phyloP scores from a whole-genome alignment of 2,329 filamentous ascomycete genomes.

The Ramularia collo-cygni region DNA sequence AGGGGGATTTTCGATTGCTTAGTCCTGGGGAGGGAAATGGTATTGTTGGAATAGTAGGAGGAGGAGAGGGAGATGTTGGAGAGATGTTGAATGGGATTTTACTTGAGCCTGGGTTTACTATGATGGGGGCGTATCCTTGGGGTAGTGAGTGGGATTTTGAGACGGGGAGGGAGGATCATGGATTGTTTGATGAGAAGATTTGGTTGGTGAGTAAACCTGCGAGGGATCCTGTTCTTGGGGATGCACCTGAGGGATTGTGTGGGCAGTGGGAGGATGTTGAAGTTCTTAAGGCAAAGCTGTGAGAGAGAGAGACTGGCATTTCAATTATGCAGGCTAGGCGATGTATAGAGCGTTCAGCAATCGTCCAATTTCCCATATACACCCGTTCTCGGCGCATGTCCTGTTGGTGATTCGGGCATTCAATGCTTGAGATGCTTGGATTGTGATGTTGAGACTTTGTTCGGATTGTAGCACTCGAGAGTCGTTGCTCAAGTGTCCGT shows the following conservation, averaged over 20 bases:
- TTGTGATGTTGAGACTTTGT: slow-evolving; percentile 7
- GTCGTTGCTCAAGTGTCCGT: slow-evolving; percentile 3
- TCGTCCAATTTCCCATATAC: too few relatives aligned
- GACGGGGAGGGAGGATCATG: slow-evolving; percentile 39
- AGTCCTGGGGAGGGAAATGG: slow-evolving; percentile 40
- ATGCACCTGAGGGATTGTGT: slow-evolving; percentile 30
- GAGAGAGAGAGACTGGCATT: too few relatives aligned
- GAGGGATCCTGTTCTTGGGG: slow-evolving; percentile 44
- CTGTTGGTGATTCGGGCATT: slow-evolving; percentile 11
- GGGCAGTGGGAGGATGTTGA: slow-evolving; percentile 27
- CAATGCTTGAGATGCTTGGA: slow-evolving; percentile 3
- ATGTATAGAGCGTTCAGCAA: too few relatives aligned
- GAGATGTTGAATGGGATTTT: slow-evolving; percentile 32
- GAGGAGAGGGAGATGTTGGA: too few relatives aligned
- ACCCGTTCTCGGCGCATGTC: slow-evolving; percentile 14
- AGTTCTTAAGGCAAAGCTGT: neutral
- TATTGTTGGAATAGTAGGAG: too few relatives aligned
- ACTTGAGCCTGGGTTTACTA: slow-evolving; percentile 45
- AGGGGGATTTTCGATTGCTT: slow-evolving; percentile 35
- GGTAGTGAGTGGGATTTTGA: slow-evolving; percentile 47
- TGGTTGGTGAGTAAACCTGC: slow-evolving; percentile 43
- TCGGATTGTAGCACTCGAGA: neutral
- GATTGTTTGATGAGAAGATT: slow-evolving; percentile 35
- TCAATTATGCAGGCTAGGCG: too few relatives aligned
- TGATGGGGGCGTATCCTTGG: slow-evolving; percentile 52